A percentile compares a stretch with the other conserved stretches of the same genome.
These are phyloP conservation scores for Phalaenopsis equestris DNA, from an alignment of 106 monocot species.

Conservation along the genomic window DNA sequence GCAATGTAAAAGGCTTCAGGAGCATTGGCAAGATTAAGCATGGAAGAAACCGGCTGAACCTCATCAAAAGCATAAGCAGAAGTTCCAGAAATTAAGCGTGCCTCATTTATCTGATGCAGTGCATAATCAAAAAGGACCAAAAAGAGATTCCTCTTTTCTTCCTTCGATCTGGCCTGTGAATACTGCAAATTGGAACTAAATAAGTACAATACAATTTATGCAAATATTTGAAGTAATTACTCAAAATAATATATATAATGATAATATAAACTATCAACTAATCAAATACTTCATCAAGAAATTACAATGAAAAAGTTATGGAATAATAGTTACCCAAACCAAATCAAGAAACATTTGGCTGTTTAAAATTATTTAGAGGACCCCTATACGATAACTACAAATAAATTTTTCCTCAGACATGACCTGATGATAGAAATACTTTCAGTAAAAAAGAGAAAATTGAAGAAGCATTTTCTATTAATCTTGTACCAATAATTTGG, in stretches of 20 bases:
- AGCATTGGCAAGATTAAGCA: constrained; percentile 75
- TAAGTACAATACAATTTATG: neutral
- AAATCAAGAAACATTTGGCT: neutral
- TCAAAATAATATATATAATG: neutral
- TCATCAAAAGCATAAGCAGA: constrained; percentile 56
- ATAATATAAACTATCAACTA: neutral
- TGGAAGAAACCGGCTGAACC: constrained; percentile 55
- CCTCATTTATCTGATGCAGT: constrained; percentile 69
- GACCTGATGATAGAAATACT: neutral
- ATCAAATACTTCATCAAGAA: neutral
- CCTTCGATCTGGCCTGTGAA: constrained; percentile 70
- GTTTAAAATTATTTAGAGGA: neutral
- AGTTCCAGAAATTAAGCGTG: constrained; percentile 39
- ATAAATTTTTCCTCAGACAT: neutral
- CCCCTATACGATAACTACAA: neutral
- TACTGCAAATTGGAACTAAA: constrained; percentile 55
- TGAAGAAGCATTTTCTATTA: neutral
- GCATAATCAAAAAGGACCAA: constrained; percentile 79
- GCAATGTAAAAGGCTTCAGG: constrained; percentile 87
- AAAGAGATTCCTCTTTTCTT: constrained; percentile 82
- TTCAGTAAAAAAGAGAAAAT: neutral
- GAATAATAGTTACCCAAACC: neutral
- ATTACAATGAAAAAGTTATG: neutral
- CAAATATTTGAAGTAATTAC: neutral
- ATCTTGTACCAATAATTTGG: neutral